A percentile compares a stretch with the other conserved stretches of the same genome.
Conservation (phyloP, 2,329 filamentous ascomycete genomes). For the Alternaria conjuncta region DNA sequence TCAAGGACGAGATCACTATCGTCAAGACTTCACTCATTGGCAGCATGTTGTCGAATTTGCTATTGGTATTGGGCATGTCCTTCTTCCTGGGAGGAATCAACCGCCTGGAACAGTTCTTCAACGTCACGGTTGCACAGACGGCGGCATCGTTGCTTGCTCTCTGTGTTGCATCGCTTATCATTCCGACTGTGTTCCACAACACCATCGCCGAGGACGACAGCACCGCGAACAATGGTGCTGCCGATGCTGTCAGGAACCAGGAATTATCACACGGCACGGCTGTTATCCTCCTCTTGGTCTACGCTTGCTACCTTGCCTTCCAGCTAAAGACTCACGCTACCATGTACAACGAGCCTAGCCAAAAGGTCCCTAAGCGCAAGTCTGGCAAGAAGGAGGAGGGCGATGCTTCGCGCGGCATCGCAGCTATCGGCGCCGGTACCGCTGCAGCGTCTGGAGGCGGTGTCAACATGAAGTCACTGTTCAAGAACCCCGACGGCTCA, state of each 20-base stretch:
- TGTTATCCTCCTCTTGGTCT: slow-evolving; percentile 83
- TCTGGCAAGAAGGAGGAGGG: slow-evolving; percentile 57
- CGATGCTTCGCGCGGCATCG: slow-evolving; percentile 57
- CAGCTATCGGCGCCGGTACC: slow-evolving; percentile 60
- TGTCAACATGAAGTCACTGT: slow-evolving; percentile 56
- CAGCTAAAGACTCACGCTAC: slow-evolving; percentile 84
- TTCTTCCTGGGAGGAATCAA: slow-evolving; percentile 88
- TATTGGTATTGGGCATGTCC: slow-evolving; percentile 88
- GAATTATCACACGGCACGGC: slow-evolving; percentile 71
- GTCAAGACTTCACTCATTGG: slow-evolving; percentile 93
- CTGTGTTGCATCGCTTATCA: slow-evolving; percentile 81
- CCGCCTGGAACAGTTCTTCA: slow-evolving; percentile 85
- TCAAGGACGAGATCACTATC: slow-evolving; percentile 76
- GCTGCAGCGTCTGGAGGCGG: slow-evolving; percentile 59
- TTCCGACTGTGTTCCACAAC: slow-evolving; percentile 79
- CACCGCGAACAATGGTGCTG: slow-evolving; percentile 10
- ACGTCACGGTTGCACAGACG: slow-evolving; percentile 89
- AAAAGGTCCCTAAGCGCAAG: slow-evolving; percentile 72
- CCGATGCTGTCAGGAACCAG: slow-evolving; percentile 39
- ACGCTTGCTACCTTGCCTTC: slow-evolving; percentile 84
- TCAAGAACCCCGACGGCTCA: slow-evolving; percentile 45
- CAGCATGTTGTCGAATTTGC: slow-evolving; percentile 87
- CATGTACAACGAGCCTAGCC: slow-evolving; percentile 80
- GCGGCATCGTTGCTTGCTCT: slow-evolving; percentile 81
- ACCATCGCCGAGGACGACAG: slow-evolving; percentile 38